phyloP scores from a whole-genome alignment of 768 basidiomycete genomes.

The Boletus subcaerulescens region DNA sequence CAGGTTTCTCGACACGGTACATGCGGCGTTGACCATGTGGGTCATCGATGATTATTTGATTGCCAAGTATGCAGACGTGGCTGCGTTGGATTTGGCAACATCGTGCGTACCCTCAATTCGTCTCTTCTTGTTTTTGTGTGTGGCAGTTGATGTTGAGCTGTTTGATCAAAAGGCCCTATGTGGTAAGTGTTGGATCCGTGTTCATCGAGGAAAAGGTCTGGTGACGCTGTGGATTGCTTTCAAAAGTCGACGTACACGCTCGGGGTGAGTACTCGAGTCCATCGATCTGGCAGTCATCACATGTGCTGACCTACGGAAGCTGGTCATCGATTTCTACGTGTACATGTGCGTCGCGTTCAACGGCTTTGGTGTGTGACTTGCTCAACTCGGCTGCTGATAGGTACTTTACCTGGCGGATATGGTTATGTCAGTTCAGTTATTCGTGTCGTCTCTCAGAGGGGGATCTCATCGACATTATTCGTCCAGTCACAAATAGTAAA shows the following conservation, averaged over 20 bases:
- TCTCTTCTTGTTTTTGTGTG: neutral
- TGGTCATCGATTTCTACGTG: slow-evolving; percentile 28
- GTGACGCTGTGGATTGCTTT: neutral
- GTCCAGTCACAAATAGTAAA: slow-evolving; percentile 13
- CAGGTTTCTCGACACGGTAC: slow-evolving; percentile 21
- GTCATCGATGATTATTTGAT: slow-evolving; percentile 26
- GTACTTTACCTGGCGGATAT: slow-evolving; percentile 31
- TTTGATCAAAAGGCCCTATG: slow-evolving; percentile 8
- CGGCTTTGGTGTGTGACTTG: neutral
- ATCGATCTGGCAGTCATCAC: neutral
- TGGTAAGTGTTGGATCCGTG: slow-evolving; percentile 11
- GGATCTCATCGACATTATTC: slow-evolving; percentile 1
- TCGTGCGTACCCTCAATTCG: slow-evolving; percentile 19
- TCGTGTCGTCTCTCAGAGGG: neutral
- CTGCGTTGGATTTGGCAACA: slow-evolving; percentile 7
- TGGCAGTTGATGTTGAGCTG: neutral
- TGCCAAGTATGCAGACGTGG: slow-evolving; percentile 12
- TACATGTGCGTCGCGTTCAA: slow-evolving; percentile 18
- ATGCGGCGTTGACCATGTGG: slow-evolving; percentile 22
- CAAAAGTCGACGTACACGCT: slow-evolving; percentile 20
- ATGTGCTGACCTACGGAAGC: slow-evolving; percentile 11
- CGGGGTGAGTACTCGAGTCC: slow-evolving; percentile 15
- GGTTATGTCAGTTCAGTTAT: slow-evolving; percentile 20
- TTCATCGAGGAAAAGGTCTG: neutral
- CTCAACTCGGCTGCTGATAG: slow-evolving; percentile 2